Conservation (phyloP, 1,284 basidiomycete genomes). For the Spongiforma sp. region DNA sequence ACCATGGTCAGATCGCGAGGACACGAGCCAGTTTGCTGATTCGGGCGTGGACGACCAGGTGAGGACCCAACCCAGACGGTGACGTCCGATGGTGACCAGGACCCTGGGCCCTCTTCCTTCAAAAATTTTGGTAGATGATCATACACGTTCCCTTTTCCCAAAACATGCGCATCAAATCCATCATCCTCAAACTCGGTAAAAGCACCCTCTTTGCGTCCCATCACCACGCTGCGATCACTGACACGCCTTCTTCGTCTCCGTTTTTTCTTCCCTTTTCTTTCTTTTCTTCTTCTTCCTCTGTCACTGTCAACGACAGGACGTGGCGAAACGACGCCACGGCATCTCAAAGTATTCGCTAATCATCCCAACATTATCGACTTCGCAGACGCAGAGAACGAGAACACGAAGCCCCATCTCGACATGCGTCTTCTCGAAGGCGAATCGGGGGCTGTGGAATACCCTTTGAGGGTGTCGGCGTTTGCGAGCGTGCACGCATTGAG, state of each 20-base stretch:
- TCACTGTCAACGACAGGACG: constrained; percentile 53
- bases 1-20: constrained; percentile 79
- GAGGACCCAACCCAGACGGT: constrained; percentile 22
- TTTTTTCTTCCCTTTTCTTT: constrained; percentile 2
- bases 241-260: constrained; percentile 9
- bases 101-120: no score
- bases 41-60: constrained; percentile 85
- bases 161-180: constrained; percentile 74
- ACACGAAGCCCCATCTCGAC: constrained; percentile 68
- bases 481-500: constrained; percentile 74
- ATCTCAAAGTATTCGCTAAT: constrained; percentile 73
- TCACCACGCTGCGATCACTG: constrained; percentile 10
- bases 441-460: constrained; percentile 73
- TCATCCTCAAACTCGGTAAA: constrained; percentile 75
- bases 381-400: constrained; percentile 69
- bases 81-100: no score
- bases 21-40: constrained; percentile 65
- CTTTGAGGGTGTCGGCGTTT: constrained; percentile 74
- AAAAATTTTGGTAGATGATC: constrained; percentile 64
- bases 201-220: constrained; percentile 8
- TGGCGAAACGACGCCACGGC: constrained; percentile 69
- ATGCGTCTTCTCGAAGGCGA: constrained; percentile 74
- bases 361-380: constrained; percentile 78
- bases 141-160: constrained; percentile 82
- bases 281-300: neutral